Base-by-base conservation (phyloP, 2,329 filamentous ascomycete species). In the Trichoderma afroharzianum region DNA sequence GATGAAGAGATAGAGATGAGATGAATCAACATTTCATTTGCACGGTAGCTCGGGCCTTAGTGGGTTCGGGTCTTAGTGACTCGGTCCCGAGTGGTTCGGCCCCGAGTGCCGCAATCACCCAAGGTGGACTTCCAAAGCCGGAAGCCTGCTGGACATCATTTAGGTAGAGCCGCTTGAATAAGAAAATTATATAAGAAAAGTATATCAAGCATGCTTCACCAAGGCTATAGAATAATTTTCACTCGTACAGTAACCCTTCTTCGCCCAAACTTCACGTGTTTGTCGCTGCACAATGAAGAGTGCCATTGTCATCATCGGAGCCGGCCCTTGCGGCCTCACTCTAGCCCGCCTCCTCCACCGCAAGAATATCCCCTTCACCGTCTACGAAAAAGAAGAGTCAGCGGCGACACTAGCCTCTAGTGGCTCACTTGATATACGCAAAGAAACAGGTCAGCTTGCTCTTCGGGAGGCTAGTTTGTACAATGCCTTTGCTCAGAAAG, bases 351-450 rank as follows among this genome's bases (percentile, higher is more conserved):
- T 63, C 33, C 59, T 63, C 59, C 24, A 63, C 59, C 24, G 24
- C 14, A 63, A 63, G 59, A 63, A 47, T 43, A 63, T 63, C 24
- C 36, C 59, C 36, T 63, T 63, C 24, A 63, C 33, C 15, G 33
- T 63, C 33, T 63, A 63, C 33, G 59, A 63, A 63, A 28, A n/a
- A 1, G 33, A 63, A 63, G 33, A 63, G 24, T 63, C 59, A 43
- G 33, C 21, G 24, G 36, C 59, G 8, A 63, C 59, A 30, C 24
- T 63, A 47, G 59, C 43, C 15, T 63, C 59, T 30, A 63, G 59
- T 63, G 59, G 59, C 36, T 63, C 59, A 43, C 59, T 63, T 63
- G 59, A 63, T 63, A 63, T 63, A 28, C 59, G 59, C 59, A 63
- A 63, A 63, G 59, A 63, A 63, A 63, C 59, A 30, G 59, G 59